phyloP scores from a whole-genome alignment of 2,329 filamentous ascomycete genomes.

The Aspergillus sp. region DNA sequence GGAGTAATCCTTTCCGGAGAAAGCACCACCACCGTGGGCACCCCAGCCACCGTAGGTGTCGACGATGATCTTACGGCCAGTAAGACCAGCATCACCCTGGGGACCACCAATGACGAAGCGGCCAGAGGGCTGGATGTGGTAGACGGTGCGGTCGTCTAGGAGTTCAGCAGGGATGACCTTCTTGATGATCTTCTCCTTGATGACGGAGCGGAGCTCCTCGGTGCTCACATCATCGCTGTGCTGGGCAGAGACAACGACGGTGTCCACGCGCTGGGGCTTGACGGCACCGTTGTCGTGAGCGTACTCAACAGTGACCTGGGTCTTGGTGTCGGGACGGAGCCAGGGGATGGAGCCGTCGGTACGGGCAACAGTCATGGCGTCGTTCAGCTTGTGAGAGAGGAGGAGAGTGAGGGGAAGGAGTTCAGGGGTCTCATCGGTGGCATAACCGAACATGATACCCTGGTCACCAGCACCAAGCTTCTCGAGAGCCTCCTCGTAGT shows the following conservation, averaged over 20 bases:
- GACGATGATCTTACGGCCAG: slow-evolving; percentile 98
- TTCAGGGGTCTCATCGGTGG: slow-evolving; percentile 98
- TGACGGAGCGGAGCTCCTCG: slow-evolving; percentile 88
- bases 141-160: slow-evolving; percentile 88
- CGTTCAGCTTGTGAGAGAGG: slow-evolving; percentile 95
- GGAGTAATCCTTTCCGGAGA: slow-evolving; percentile 99
- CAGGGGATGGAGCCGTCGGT: slow-evolving; percentile 85
- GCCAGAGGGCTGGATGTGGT: slow-evolving; percentile 98
- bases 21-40: slow-evolving; percentile 99
- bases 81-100: slow-evolving; percentile 97
- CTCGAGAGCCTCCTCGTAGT: slow-evolving; percentile 97
- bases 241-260: slow-evolving; percentile 94
- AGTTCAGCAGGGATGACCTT: slow-evolving; percentile 89
- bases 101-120: slow-evolving; percentile 99
- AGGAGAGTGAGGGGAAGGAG: slow-evolving; percentile 91
- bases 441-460: slow-evolving; percentile 99
- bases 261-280: slow-evolving; percentile 88
- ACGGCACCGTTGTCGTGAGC: slow-evolving; percentile 91
- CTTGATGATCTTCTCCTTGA: slow-evolving; percentile 97
- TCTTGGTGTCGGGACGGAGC: slow-evolving; percentile 99
- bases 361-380: slow-evolving; percentile 87
- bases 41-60: slow-evolving; percentile 99
- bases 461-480: slow-evolving; percentile 98
- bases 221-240: slow-evolving; percentile 86
- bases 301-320: slow-evolving; percentile 98